phyloP scores from a whole-genome alignment of 140 eudicot species.

The Bidens hawaiensis region DNA sequence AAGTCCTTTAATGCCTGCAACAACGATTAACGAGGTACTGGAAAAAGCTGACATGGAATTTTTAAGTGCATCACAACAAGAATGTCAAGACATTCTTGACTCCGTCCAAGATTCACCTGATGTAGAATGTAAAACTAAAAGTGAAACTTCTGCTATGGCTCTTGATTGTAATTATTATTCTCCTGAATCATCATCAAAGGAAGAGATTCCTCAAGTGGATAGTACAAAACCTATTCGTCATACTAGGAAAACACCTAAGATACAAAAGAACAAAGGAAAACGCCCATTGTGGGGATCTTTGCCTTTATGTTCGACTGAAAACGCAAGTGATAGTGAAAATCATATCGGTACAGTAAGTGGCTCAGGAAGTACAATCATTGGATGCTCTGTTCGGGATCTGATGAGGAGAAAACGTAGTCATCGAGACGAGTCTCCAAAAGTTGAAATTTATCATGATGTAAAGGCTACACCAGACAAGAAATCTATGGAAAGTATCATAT shows the following conservation, averaged over 20 bases:
- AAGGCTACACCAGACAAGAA: constrained; percentile 23
- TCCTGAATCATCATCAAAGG: constrained; percentile 21
- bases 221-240: constrained; percentile 28
- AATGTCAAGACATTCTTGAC: constrained; percentile 99
- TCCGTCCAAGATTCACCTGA: constrained; percentile 48
- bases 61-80: constrained; percentile 78
- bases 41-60: constrained; percentile 88
- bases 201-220: constrained; percentile 48
- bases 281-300: constrained; percentile 52
- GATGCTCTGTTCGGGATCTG: constrained; percentile 83
- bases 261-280: constrained; percentile 35
- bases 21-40: constrained; percentile 64
- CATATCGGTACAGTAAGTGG: constrained; percentile 16
- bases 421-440: constrained; percentile 39
- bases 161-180: constrained; percentile 14
- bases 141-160: constrained; percentile 16
- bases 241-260: constrained; percentile 33
- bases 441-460: constrained; percentile 17
- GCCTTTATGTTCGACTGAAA: constrained; percentile 40
- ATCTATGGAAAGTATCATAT: constrained; percentile 4
- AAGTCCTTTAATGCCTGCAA: constrained; percentile 79
- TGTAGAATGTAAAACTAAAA: constrained; percentile 29
- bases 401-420: constrained; percentile 84
- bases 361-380: constrained; percentile 37
- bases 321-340: constrained; percentile 8